Evolutionary conservation across 257 asterid genomes (phyloP), one percentile per base, ranked within the genome.

Genomic region (Penstemon newberryi): DNA sequence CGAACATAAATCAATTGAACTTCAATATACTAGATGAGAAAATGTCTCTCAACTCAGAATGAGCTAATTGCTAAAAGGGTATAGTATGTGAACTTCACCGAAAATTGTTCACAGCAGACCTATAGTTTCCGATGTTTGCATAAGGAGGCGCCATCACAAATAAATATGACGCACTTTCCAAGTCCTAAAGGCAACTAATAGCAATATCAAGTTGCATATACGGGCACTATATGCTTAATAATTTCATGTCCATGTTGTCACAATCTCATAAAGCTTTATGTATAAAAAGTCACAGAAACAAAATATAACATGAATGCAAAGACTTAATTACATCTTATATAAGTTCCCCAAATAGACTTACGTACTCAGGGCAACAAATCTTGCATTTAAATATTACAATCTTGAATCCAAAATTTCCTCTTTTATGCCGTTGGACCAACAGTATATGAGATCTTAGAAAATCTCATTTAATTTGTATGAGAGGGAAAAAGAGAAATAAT

Each of bases 41-140:
- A 63, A 59, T 40, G 55, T 68, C 65, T 54, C 41, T 39, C 68
- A 49, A 77, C 66, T 61, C 61, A 57, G 67, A 53, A 70, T 56
- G 63, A 77, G 68, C 37, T 42, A 65, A 50, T 55, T 79, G 49
- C 66, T 42, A 40, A n/a, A 45, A 56, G 49, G 56, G 38, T 51
- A 55, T 39, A 7, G 15, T 38, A 51, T 42, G 66, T 56, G 40
- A 42, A 43, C 60, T 77, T 50, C 75, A 58, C 33, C 19, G 47
- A 37, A 25, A 36, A 15, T 49, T 39, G 51, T 71, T 55, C 12
- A 71, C 54, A 37, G 33, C 40, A 46, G n/a, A 45, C 38, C 41
- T 25, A 19, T 36, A 63, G 65, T 75, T 47, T 63, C 53, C 33
- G 37, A 33, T 6, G 40, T 5, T 4, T 4, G 38, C 10, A 33